Evolutionary conservation across 2,329 filamentous ascomycete genomes (phyloP), one percentile per base, ranked within the genome.

Genomic region (Colletotrichum sp.): DNA sequence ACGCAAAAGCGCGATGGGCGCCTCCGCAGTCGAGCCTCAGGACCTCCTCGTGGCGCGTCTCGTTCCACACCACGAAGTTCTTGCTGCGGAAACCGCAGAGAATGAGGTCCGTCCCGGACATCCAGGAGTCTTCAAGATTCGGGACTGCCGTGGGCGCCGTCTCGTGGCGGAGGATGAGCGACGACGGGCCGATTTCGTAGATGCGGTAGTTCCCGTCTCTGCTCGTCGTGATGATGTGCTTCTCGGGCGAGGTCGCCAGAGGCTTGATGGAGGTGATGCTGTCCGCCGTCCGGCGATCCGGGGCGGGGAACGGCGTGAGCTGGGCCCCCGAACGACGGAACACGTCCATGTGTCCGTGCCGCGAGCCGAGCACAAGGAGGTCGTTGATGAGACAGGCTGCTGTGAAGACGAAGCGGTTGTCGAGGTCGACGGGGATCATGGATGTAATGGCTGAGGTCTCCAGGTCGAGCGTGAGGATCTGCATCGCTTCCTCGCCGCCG

Each of bases 21-120:
- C 96, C 96, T 71, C 96, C 96, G 81, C 96, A 98, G 65, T 96
- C 93, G 34, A 98, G 89, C 1, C 88, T 89, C 71, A 94, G 90
- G 18, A 96, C 84, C 80, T 96, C 94, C 72, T 92, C 90, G 75
- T 95, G 92, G 3, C 87, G 87, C 0, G 91, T 92, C 81, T 95
- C 92, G 82, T 98, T 95, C 91, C 95, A 97, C 12, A 96, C 90
- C 15, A 98, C 88, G 81, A 99, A 98, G 63, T 92, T 88, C 77
- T 92, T 95, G 82, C 94, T 92, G 71, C 91, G 92, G 85, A 98
- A 99, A 5, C 96, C 96, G 82, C 93, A 95, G 15, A 98, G 86
- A 32, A 96, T 87, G 1, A 98, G 86, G 63, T 94, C 89, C n/a
- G 59, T 83, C 12, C 77, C 73, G 44, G 79, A 79, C 75, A 96